Conservation (phyloP, 768 basidiomycete genomes). For the Rhizopogon rudus region DNA sequence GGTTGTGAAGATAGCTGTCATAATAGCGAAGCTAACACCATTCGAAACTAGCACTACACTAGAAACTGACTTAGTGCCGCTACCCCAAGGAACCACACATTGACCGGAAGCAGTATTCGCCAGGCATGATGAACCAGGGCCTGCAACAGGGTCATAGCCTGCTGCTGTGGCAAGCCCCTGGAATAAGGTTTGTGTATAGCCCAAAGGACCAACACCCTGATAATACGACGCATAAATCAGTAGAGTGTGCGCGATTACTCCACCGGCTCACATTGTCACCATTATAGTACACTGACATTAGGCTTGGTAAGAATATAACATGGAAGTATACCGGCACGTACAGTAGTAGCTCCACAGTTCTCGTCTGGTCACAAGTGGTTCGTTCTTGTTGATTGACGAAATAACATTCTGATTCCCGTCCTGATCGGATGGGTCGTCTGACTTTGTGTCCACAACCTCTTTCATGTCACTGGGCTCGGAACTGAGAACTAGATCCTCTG, state of each 20-base stretch:
- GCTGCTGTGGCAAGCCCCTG: constrained; percentile 67
- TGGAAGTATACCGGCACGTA: constrained; percentile 27
- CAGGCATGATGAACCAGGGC: constrained; percentile 66
- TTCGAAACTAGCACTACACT: constrained; percentile 77
- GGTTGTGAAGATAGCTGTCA: constrained; percentile 83
- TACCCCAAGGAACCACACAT: constrained; percentile 76
- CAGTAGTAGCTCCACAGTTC: constrained; percentile 83
- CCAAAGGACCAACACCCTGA: constrained; percentile 69
- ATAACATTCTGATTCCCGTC: constrained; percentile 25
- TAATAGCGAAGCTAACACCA: constrained; percentile 71
- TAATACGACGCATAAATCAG: background rate
- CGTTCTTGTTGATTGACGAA: constrained; percentile 40
- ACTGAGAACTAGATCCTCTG: background rate
- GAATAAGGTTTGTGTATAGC: constrained; percentile 70
- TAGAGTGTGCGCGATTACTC: background rate
- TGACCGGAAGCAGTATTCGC: constrained; percentile 55
- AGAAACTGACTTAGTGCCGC: constrained; percentile 67
- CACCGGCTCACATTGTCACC: constrained; percentile 60
- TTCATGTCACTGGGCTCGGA: constrained; percentile 7
- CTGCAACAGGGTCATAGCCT: constrained; percentile 68
- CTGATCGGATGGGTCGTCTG: constrained; percentile 1
- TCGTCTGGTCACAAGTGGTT: constrained; percentile 64
- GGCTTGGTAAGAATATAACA: background rate
- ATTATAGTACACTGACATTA: constrained; percentile 65
- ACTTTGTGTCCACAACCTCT: constrained; percentile 5